Conservation (phyloP, 2,329 filamentous ascomycete genomes). For the Colletotrichum camelliae region DNA sequence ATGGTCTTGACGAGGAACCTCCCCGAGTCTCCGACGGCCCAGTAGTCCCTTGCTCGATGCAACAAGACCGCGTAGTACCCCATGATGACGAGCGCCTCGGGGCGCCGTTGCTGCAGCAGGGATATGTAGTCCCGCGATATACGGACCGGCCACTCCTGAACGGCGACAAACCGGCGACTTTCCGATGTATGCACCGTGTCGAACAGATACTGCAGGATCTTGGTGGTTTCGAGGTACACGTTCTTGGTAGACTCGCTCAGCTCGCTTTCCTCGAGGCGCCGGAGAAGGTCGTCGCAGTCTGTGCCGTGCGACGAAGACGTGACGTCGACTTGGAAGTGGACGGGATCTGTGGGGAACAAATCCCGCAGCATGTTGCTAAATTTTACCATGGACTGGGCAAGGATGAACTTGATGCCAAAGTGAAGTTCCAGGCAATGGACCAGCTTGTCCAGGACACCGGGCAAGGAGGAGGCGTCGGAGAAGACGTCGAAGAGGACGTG, state of each 20-base stretch:
- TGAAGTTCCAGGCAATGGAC: conserved; percentile 45
- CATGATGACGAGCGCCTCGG: conserved; percentile 37
- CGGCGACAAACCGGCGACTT: conserved; percentile 26
- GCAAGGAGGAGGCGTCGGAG: background rate
- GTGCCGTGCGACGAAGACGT: background rate
- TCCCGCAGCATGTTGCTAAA: background rate
- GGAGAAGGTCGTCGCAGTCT: conserved; percentile 32
- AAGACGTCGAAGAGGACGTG: conserved; percentile 52
- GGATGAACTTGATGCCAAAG: conserved; percentile 44
- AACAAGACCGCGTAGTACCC: conserved; percentile 47
- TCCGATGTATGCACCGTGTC: background rate
- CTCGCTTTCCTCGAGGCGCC: conserved; percentile 18
- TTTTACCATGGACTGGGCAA: conserved; percentile 8
- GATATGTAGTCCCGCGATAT: conserved; percentile 36
- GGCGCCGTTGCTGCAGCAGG: background rate
- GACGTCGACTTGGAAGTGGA: background rate
- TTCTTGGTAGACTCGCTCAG: background rate
- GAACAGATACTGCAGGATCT: background rate
- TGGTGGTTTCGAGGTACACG: background rate
- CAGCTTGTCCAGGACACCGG: conserved; percentile 36
- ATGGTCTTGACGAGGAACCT: conserved; percentile 26
- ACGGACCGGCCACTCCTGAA: conserved; percentile 36
- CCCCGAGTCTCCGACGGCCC: conserved; percentile 33
- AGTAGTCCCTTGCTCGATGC: conserved; percentile 35
- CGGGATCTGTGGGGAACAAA: background rate